Base-by-base conservation (phyloP, 2,329 filamentous ascomycete species). In the Talaromyces amestolkiae region DNA sequence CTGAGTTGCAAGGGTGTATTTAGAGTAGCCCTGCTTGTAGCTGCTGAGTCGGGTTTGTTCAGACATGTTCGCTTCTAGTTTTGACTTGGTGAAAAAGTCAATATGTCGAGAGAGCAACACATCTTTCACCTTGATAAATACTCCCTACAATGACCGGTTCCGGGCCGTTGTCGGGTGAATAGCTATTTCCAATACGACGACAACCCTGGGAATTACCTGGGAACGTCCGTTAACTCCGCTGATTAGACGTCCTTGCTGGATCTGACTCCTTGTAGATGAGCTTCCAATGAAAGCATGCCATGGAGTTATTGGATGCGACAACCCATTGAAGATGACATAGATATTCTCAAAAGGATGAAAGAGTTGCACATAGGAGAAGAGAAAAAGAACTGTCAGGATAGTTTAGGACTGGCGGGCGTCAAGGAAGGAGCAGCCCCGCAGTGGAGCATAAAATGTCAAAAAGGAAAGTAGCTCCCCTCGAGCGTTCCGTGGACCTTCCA, bases 11-110 rank as follows among this genome's bases (percentile, higher is more conserved):
- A 79, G 70, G 9, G 78, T 77, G 11, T 73, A 74, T 33, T 71
- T 69, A 39, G 79, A 79, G 68, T 82, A 77, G 49, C 80, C 80
- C n/a, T 69, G 68, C 13, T 61, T 69, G 64, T 70, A 70, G 43
- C 59, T 68, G 58, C 22, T 66, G 19, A 47, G 15, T 62, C 45
- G 15, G 59, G 39, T 66, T 5, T 51, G 19, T 27, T 47, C n/a
- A n/a, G 66, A 60, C 68, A 70, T 70, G 31, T 53, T 66, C 45
- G 37, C 2, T 35, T 33, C 9, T 8, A 33, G 9, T 19, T 35
- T 19, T 37, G 10, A 11, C 17, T 22, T 35, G 27, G 7, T 54
- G 22, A 33, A n/a, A 54, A 35, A 10, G 31, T 22, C 10, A 35
- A 7, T 15, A 7, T 22, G 10, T 54, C 27, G 17, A 37, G n/a